These are phyloP conservation scores for Hemisphaericaspora subhashii DNA, from an alignment of 1,139 yeast genomes.

Conservation along the genomic window DNA sequence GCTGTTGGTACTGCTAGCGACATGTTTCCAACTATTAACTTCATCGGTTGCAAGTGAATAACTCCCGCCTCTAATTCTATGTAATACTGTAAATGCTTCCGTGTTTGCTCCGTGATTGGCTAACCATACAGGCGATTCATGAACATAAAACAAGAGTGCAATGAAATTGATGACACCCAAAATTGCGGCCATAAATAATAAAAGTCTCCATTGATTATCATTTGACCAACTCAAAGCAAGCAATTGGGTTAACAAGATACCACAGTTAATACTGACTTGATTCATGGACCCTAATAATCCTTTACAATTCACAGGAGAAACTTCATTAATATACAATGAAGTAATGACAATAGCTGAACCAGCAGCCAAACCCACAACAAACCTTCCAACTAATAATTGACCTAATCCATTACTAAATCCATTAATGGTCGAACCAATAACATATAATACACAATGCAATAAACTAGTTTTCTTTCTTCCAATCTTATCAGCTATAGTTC, in stretches of 20 bases:
- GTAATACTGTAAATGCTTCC: conserved; percentile 37
- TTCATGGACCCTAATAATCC: conserved; percentile 87
- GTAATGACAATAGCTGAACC: conserved; percentile 85
- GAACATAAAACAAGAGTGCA: conserved; percentile 44
- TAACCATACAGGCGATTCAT: conserved; percentile 88
- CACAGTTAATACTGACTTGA: conserved; percentile 81
- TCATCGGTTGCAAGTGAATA: conserved; percentile 37
- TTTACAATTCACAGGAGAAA: conserved; percentile 64
- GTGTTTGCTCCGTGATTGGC: conserved; percentile 32
- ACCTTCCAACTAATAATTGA: conserved; percentile 63
- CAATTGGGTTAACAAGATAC: conserved; percentile 76
- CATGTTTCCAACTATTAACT: conserved; percentile 36
- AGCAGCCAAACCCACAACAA: conserved; percentile 80
- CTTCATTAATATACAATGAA: conserved; percentile 77
- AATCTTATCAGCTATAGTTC: conserved; percentile 60
- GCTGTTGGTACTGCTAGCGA: conserved; percentile 9
- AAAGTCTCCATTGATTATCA: conserved; percentile 66
- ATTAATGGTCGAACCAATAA: conserved; percentile 69
- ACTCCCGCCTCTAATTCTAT: conserved; percentile 43
- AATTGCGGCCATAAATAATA: conserved; percentile 59
- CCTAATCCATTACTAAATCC: conserved; percentile 48
- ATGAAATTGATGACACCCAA: conserved; percentile 53
- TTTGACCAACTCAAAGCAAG: conserved; percentile 71
- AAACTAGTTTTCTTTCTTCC: conserved; percentile 67
- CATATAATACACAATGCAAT: conserved; percentile 54